Conservation (phyloP, 1,139 yeast species). For the Lodderomyces pseudojiufengensis region DNA sequence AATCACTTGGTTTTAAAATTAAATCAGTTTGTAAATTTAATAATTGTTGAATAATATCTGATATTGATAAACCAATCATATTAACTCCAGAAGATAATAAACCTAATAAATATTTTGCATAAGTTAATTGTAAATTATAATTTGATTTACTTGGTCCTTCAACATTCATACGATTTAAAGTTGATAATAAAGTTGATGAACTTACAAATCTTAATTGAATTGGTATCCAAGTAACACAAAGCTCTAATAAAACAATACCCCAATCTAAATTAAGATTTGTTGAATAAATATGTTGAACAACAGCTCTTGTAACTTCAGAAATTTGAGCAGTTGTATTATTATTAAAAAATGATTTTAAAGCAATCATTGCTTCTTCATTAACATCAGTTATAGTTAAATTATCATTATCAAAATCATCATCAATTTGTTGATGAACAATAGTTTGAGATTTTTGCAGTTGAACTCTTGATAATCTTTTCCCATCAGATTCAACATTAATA, state of each 20-base stretch:
- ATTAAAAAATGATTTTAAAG: slow-evolving; percentile 47
- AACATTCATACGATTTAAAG: slow-evolving; percentile 23
- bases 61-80: slow-evolving; percentile 85
- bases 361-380: slow-evolving; percentile 38
- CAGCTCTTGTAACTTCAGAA: slow-evolving; percentile 41
- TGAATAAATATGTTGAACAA: slow-evolving; percentile 34
- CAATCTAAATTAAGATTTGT: slow-evolving; percentile 32
- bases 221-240: slow-evolving; percentile 77
- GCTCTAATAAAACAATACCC: slow-evolving; percentile 57
- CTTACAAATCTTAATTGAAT: slow-evolving; percentile 81
- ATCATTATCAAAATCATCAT: slow-evolving; percentile 31
- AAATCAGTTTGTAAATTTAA: slow-evolving; percentile 55
- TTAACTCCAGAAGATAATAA: slow-evolving; percentile 67
- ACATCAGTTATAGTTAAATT: slow-evolving; percentile 23
- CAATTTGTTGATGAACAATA: slow-evolving; percentile 15
- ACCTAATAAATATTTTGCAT: slow-evolving; percentile 57
- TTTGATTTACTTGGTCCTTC: slow-evolving; percentile 22
- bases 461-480: slow-evolving; percentile 23
- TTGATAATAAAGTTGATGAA: slow-evolving; percentile 41
- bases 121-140: slow-evolving; percentile 40
- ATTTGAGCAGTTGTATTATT: slow-evolving; percentile 50
- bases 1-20: slow-evolving; percentile 26
- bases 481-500: slow-evolving; percentile 25
- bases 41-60: slow-evolving; percentile 70
- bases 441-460: slow-evolving; percentile 23